Conservation (phyloP, 1,139 yeast genomes). For the Arxiozyma telluris region DNA sequence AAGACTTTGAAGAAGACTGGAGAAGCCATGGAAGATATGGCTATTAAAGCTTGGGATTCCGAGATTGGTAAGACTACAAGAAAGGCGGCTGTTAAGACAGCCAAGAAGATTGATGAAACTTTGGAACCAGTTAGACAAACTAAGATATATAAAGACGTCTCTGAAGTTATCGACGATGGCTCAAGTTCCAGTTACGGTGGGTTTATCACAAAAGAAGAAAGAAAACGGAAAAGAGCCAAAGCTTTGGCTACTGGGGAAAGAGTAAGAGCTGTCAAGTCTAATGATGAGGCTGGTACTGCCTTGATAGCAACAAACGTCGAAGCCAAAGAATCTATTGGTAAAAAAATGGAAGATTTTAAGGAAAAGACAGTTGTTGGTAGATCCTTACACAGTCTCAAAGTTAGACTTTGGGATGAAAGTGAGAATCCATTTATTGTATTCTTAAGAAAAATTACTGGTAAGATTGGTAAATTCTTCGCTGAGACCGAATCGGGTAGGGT, state of each 20-base stretch:
- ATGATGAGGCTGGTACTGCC: constrained; percentile 80
- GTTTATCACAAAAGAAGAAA: constrained; percentile 74
- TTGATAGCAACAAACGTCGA: constrained; percentile 78
- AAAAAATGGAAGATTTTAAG: constrained; percentile 62
- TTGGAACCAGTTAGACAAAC: constrained; percentile 94
- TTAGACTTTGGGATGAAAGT: constrained; percentile 78
- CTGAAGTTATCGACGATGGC: constrained; percentile 88
- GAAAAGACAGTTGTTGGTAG: constrained; percentile 65
- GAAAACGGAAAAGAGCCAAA: constrained; percentile 64
- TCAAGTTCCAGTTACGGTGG: constrained; percentile 87
- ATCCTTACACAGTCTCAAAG: constrained; percentile 50
- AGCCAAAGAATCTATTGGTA: constrained; percentile 59
- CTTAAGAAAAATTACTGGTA: constrained; percentile 70
- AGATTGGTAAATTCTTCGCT: constrained; percentile 79
- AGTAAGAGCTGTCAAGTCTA: constrained; percentile 59
- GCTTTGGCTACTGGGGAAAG: constrained; percentile 55
- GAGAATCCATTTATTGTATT: constrained; percentile 86
- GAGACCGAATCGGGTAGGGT: constrained; percentile 97
- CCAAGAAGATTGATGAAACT: constrained; percentile 68
- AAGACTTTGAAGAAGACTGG: constrained; percentile 83
- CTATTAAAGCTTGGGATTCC: constrained; percentile 93
- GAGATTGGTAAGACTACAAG: constrained; percentile 86
- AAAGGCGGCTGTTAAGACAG: constrained; percentile 68
- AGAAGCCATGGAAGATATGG: constrained; percentile 86
- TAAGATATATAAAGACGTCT: constrained; percentile 78